Evolutionary conservation across 495 filamentous ascomycete species (phyloP), one percentile per base, ranked within the genome.

Genomic region (Stereocaulon alpinum): DNA sequence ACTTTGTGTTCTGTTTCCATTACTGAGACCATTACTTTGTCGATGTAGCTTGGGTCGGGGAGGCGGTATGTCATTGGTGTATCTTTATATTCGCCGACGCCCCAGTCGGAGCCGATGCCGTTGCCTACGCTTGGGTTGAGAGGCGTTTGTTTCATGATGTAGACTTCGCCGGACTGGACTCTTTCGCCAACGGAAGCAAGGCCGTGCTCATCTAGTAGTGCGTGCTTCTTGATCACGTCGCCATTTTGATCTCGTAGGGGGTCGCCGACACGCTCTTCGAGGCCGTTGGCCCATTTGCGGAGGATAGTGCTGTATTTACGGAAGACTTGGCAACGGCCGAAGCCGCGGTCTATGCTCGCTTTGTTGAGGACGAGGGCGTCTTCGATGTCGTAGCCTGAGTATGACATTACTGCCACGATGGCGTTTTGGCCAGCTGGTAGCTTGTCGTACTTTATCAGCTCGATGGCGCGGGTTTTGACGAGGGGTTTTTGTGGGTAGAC

Each of bases 371-470:
- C 91, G 6, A 99, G 78, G 15, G 93, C 94, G 77, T 99, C 93
- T 77, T 99, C 93, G 67, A 97, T 97, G 82, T 99, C 94, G 72
- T 99, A 99, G 15, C 93, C 93, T 4, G 91, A 96, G 71, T 95
- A 99, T 64, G 89, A 95, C 94, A 97, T 97, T 65, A 99, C 94
- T 10, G 93, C 93, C 37, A 99, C 93, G 11, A 87, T 94, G 3
- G 94, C 94, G 59, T 95, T 96, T 64, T 99, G 93, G 2, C 93
- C 93, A 22, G 93, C 93, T 1, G 93, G 93, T 6, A 99, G 81
- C 68, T 96, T 94, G 73, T 97, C 94, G 66, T 97, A 99, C 63
- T 96, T 91, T 65, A 95, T 86, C 42, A 97, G 80, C 71, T 99
- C 91, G 63, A 99, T 99, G 0, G 94, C 92, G 59, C 93, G 84